phyloP scores from a whole-genome alignment of 148 eudicot species.

The Diospyros lotus region DNA sequence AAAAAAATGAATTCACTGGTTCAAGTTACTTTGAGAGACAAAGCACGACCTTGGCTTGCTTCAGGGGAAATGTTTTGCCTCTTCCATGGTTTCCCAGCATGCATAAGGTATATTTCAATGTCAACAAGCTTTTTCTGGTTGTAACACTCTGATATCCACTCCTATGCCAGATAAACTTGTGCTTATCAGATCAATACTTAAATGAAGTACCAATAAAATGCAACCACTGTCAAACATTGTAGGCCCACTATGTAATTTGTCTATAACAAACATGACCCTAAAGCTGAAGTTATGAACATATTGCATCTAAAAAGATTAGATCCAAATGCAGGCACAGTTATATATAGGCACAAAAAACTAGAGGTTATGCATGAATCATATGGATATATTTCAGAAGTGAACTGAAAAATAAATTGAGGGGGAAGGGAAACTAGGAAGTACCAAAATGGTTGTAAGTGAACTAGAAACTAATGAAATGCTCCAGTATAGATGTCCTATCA shows the following conservation, averaged over 20 bases:
- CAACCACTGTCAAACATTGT: background rate
- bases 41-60: conserved; percentile 45
- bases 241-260: background rate
- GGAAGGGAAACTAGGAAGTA: no score
- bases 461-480: no score
- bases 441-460: no score
- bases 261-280: background rate
- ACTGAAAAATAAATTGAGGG: background rate
- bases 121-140: conserved; percentile 81
- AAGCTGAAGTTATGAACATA: background rate
- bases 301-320: background rate
- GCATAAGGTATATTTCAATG: conserved; percentile 74
- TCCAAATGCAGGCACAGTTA: background rate
- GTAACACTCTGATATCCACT: conserved; percentile 81
- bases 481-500: no score
- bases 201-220: background rate
- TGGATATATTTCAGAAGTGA: background rate
- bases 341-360: background rate
- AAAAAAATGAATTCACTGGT: background rate
- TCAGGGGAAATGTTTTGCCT: conserved; percentile 32
- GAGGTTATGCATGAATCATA: background rate
- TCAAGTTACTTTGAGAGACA: background rate
- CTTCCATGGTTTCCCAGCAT: conserved; percentile 93
- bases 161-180: conserved; percentile 36
- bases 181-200: conserved; percentile 17